Evolutionary conservation across 2,329 filamentous ascomycete species (phyloP), one percentile per base, ranked within the genome.

Genomic region (Aspergillus transmontanensis): DNA sequence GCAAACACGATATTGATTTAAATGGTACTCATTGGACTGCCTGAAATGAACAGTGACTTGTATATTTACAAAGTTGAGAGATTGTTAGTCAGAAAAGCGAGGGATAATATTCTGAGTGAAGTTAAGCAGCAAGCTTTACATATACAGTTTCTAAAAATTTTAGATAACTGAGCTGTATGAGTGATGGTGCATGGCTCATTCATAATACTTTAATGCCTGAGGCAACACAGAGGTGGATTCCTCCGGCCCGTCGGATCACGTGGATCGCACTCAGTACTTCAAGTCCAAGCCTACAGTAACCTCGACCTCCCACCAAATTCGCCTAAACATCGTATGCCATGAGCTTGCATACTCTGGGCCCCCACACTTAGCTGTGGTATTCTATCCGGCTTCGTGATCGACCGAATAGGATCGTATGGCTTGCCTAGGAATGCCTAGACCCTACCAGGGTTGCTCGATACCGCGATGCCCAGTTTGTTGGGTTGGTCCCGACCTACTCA

Each of bases 401-500:
- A 41, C 53, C 30, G 23, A 30, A 39, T 43, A 26, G 10, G 30
- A 28, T 30, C 23, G 36, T 45, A 45, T 43, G 41, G 23, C n/a
- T 28, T 59, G 34, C 12, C 23, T 45, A 34, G 21, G 11, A 36
- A 43, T 32, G n/a, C 26, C 48, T 30, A 34, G 39, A 32, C 32
- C 58, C 36, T 28, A 6, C 58, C 16, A 14, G 34, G 11, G 48
- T 45, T 26, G 39, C n/a, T 30, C 36, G 39, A 23, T 51, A 54
- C 11, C 23, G 34, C 16, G 46, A 41, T 45, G 36, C 32, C 48
- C 51, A 11, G 12, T 36, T 48, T 26, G 58, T 34, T 63, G 43
- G 32, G 51, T 54, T 60, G 61, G 61, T 36, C 32, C 58, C 43
- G 46, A 54, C 48, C 51, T 53, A 39, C 48, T 46, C 51, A 21